phyloP scores from a whole-genome alignment of 495 filamentous ascomycete genomes.

The Neurospora tetraspora region DNA sequence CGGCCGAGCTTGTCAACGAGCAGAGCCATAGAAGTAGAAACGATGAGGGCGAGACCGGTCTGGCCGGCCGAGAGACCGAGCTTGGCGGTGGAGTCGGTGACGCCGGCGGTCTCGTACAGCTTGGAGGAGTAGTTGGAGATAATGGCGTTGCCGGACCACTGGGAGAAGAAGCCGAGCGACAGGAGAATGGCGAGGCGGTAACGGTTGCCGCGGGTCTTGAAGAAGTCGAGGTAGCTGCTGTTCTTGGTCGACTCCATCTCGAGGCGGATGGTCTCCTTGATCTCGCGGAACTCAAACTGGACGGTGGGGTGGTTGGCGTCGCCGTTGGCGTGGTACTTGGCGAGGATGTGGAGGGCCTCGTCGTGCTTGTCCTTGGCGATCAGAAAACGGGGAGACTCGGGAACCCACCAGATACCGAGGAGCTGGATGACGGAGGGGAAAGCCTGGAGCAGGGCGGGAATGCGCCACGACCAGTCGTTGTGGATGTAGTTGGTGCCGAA shows the following conservation, averaged over 20 bases:
- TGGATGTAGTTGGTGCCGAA: constrained; percentile 40
- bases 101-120: constrained; percentile 49
- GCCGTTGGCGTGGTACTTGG: constrained; percentile 49
- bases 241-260: constrained; percentile 37
- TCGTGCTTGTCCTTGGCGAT: constrained; percentile 57
- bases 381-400: constrained; percentile 53
- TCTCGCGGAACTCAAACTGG: constrained; percentile 49
- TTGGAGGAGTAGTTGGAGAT: constrained; percentile 53
- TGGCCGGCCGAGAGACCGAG: constrained; percentile 44
- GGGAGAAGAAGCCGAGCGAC: constrained; percentile 52
- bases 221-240: constrained; percentile 46
- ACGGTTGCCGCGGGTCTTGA: constrained; percentile 59
- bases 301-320: constrained; percentile 45
- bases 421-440: constrained; percentile 44
- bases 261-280: constrained; percentile 46
- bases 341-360: constrained; percentile 47
- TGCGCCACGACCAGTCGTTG: constrained; percentile 44
- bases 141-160: constrained; percentile 60
- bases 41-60: constrained; percentile 41
- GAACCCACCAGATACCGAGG: constrained; percentile 42
- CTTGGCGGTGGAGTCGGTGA: constrained; percentile 39
- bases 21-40: constrained; percentile 44
- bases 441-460: constrained; percentile 45
- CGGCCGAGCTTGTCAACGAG: constrained; percentile 54
- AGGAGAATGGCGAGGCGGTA: constrained; percentile 49